These are phyloP conservation scores for Acanthamoeba castellanii DNA, from an alignment of 208 protist species.

Conservation along the genomic window DNA sequence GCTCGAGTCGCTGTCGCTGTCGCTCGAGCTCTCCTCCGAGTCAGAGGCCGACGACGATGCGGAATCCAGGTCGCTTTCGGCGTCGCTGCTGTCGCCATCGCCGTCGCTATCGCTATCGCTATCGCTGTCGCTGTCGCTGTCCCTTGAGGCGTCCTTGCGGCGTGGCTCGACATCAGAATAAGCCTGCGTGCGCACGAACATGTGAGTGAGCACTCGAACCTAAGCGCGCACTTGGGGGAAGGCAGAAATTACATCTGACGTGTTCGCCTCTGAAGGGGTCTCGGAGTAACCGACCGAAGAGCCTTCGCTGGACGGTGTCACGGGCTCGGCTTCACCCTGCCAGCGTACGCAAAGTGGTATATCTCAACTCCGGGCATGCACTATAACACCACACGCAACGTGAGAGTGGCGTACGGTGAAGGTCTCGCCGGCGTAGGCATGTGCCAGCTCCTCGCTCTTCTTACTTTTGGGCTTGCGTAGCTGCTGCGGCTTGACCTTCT, in stretches of 20 bases:
- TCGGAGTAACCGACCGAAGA: neutral
- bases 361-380: neutral
- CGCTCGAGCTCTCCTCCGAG: neutral
- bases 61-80: neutral
- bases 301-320: neutral
- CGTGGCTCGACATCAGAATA: neutral
- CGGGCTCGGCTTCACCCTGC: neutral
- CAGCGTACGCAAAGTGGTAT: neutral
- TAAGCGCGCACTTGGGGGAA: neutral
- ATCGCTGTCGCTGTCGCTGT: neutral
- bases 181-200: neutral
- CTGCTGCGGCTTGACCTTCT: neutral
- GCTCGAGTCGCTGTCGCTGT: neutral
- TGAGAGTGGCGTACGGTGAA: neutral
- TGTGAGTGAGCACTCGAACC: neutral
- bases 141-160: neutral
- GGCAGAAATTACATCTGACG: neutral
- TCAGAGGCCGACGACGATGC: neutral
- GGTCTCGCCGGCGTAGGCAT: constrained; percentile 3
- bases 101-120: neutral
- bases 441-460: neutral
- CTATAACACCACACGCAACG: neutral
- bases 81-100: neutral
- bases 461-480: neutral
- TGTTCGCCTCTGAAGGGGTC: neutral